A percentile compares a stretch with the other conserved stretches of the same genome.
Conservation (phyloP, 2,329 filamentous ascomycete genomes). For the Claviceps fusiformis region DNA sequence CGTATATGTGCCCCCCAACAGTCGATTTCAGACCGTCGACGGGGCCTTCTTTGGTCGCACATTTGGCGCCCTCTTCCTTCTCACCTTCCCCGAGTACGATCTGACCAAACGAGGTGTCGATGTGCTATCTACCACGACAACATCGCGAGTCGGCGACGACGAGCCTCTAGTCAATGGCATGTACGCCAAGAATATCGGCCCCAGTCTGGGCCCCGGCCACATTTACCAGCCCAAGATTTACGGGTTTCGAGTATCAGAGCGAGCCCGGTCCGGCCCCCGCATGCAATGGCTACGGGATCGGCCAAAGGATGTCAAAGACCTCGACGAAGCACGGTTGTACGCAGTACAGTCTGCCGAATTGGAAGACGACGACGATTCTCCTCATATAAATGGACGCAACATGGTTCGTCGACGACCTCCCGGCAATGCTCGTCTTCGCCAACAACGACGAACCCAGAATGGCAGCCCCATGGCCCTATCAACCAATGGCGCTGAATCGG, state of each 20-base stretch:
- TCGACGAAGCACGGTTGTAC: slow-evolving; percentile 61
- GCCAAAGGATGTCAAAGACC: slow-evolving; percentile 63
- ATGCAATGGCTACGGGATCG: slow-evolving; percentile 95
- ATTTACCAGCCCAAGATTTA: slow-evolving; percentile 96
- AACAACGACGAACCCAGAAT: slow-evolving; percentile 32
- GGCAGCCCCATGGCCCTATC: slow-evolving; percentile 45
- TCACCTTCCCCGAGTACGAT: slow-evolving; percentile 95
- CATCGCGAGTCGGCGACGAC: slow-evolving; percentile 23
- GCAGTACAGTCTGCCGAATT: slow-evolving; percentile 39
- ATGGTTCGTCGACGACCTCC: slow-evolving; percentile 29
- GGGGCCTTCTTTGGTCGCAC: slow-evolving; percentile 97
- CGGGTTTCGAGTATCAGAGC: slow-evolving; percentile 86
- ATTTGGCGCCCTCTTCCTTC: slow-evolving; percentile 92
- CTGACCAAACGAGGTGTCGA: slow-evolving; percentile 59
- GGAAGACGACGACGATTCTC: slow-evolving; percentile 45
- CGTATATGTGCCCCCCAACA: slow-evolving; percentile 94
- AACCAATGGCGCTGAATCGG: slow-evolving; percentile 42
- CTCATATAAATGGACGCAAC: slow-evolving; percentile 28
- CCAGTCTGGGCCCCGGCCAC: slow-evolving; percentile 65
- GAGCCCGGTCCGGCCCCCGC: slow-evolving; percentile 75
- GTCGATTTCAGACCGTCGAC: slow-evolving; percentile 91
- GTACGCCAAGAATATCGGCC: slow-evolving; percentile 72
- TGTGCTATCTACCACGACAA: slow-evolving; percentile 28
- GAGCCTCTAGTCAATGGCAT: slow-evolving; percentile 68
- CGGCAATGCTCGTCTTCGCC: slow-evolving; percentile 27